Evolutionary conservation across 2,329 filamentous ascomycete genomes (phyloP), one percentile per base, ranked within the genome.

Genomic region (Sporothrix inflata): DNA sequence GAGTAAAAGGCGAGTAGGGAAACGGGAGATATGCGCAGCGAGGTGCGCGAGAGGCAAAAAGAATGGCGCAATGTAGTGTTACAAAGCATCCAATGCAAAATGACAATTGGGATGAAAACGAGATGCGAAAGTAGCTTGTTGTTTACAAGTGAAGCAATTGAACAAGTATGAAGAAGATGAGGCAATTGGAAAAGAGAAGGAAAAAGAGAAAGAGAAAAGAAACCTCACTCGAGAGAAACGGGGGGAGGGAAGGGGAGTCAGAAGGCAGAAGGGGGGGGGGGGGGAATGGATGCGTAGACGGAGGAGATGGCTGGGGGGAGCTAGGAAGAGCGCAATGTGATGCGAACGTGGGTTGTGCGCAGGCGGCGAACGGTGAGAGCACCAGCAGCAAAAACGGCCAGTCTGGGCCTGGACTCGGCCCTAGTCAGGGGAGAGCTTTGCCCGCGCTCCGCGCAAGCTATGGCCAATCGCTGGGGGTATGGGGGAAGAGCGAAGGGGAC

Each of bases 231-330:
- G 38, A 65, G 21, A 63, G 55, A n/a, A 61, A 67, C 47, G 61
- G 53, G 73, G 71, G 53, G 67, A 14, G 71, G 69, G 38, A 70
- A 11, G 30, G 49, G 19, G 16, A 53, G 67, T 47, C 71, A 57
- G 73, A 51, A 70, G 27, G 72, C 45, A 69, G 49, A 53, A 7
- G 14, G 67, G 40, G n/a, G 42, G 40, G 49, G 47, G n/a, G n/a
- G n/a, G n/a, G n/a, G n/a, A n/a, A n/a, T n/a, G n/a, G 38, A 40
- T 69, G 47, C 47, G 4, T 21, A 24, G n/a, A 63, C 34, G 57
- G 57, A 61, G 57, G 30, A 53, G 67, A 69, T 70, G 72, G 73
- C 73, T 61, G 72, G 72, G 71, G 71, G 73, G 73, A 68, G 74
- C 21, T 24, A 67, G 27, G 27, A 51, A 30, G 42, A 30, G 24